These are phyloP conservation scores for Lentinula sp. DNA, from an alignment of 768 basidiomycete species.

Conservation along the genomic window DNA sequence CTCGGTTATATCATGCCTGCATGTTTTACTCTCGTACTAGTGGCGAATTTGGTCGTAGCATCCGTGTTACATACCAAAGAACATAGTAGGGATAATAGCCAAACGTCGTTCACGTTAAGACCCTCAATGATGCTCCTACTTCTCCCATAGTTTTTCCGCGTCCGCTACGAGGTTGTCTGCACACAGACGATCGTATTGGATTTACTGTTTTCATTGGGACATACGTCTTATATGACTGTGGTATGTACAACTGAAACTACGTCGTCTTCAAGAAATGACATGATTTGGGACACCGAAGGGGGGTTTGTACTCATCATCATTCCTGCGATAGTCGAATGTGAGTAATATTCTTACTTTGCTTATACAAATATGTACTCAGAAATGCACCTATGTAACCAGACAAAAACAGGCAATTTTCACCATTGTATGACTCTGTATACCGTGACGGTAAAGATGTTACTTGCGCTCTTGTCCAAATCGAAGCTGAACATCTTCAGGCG, in stretches of 20 bases:
- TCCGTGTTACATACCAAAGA: background rate
- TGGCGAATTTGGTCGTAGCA: background rate
- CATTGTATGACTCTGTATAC: background rate
- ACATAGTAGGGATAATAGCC: background rate
- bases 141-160: background rate
- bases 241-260: background rate
- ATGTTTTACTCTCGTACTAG: background rate
- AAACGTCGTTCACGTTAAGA: background rate
- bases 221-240: background rate
- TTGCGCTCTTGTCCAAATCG: too few species aligned
- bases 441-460: background rate
- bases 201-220: background rate
- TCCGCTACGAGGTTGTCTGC: background rate
- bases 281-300: background rate
- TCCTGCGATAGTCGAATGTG: background rate
- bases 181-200: background rate
- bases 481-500: background rate
- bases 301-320: background rate
- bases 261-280: too few species aligned
- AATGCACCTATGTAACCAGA: background rate
- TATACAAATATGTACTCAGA: background rate
- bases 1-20: background rate
- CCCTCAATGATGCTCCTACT: background rate
- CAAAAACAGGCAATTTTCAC: background rate
- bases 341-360: background rate